phyloP scores from a whole-genome alignment of 1,139 yeast species.

The Yamadazyma triangularis region DNA sequence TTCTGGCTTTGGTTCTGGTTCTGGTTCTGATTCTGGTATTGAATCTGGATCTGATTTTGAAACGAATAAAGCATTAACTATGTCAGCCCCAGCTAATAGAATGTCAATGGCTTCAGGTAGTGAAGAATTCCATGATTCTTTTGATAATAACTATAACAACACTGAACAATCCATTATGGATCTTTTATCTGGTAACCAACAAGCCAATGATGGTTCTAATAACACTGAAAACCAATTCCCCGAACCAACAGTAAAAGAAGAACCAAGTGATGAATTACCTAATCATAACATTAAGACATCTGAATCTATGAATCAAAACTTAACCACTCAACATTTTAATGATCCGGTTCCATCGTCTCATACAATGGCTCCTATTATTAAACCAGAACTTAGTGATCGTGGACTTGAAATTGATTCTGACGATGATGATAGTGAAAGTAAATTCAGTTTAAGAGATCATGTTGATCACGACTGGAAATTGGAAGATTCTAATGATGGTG shows the following conservation, averaged over 20 bases:
- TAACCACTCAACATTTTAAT: not conserved
- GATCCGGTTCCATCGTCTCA: not conserved
- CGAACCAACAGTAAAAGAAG: not conserved
- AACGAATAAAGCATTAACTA: constrained; percentile 5
- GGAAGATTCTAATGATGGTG: constrained; percentile 43
- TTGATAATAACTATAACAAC: constrained; percentile 34
- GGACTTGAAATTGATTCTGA: not conserved
- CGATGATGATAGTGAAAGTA: constrained; percentile 7
- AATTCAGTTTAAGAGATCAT: constrained; percentile 30
- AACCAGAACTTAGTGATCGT: constrained; percentile 1
- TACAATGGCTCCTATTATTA: not conserved
- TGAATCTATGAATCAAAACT: not conserved
- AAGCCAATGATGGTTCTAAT: not conserved
- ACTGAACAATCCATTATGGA: constrained; percentile 44
- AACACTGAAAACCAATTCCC: not conserved
- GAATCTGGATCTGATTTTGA: constrained; percentile 11
- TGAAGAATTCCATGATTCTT: constrained; percentile 29
- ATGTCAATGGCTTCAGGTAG: constrained; percentile 13
- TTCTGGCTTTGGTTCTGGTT: too few species aligned
- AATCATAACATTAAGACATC: not conserved
- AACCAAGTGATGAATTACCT: not conserved
- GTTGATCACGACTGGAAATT: constrained; percentile 38
- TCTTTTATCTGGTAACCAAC: constrained; percentile 17
- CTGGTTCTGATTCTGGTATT: not conserved
- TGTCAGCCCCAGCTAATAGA: constrained; percentile 8